These are phyloP conservation scores for Arabidopsis lyrata DNA, from an alignment of 441 rosid species.

Conservation along the genomic window DNA sequence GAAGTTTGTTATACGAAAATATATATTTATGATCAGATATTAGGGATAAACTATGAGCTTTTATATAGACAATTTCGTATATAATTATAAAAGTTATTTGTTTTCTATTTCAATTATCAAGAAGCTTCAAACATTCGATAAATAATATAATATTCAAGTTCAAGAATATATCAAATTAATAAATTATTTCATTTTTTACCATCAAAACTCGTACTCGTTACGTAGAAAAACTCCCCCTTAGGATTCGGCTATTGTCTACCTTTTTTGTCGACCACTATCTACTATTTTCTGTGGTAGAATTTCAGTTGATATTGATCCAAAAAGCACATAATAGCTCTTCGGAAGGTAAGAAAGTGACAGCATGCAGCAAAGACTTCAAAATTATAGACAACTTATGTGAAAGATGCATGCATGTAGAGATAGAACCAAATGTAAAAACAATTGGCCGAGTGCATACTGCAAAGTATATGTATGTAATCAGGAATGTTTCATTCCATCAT, in stretches of 20 bases:
- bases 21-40: not conserved
- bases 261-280: not conserved
- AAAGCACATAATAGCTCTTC: slow-evolving; percentile 4
- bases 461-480: not conserved
- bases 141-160: not conserved
- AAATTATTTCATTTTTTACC: not conserved
- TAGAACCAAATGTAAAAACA: not conserved
- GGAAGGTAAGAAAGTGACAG: slow-evolving; percentile 13
- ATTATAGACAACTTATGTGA: not conserved
- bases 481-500: not conserved
- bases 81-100: too few relatives aligned
- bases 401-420: not conserved
- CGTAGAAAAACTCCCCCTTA: not conserved
- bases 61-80: not conserved
- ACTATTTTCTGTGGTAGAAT: not conserved
- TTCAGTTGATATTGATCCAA: not conserved
- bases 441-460: not conserved
- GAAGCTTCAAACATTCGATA: not conserved
- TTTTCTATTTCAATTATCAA: not conserved
- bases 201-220: not conserved
- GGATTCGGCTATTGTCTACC: slow-evolving; percentile 12
- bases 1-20: not conserved
- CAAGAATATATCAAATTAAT: not conserved
- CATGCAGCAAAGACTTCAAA: slow-evolving; percentile 9
- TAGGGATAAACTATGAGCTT: not conserved